A percentile compares a stretch with the other conserved stretches of the same genome.
These are phyloP conservation scores for Tulasnella sp. DNA, from an alignment of 768 basidiomycete species.

Conservation along the genomic window DNA sequence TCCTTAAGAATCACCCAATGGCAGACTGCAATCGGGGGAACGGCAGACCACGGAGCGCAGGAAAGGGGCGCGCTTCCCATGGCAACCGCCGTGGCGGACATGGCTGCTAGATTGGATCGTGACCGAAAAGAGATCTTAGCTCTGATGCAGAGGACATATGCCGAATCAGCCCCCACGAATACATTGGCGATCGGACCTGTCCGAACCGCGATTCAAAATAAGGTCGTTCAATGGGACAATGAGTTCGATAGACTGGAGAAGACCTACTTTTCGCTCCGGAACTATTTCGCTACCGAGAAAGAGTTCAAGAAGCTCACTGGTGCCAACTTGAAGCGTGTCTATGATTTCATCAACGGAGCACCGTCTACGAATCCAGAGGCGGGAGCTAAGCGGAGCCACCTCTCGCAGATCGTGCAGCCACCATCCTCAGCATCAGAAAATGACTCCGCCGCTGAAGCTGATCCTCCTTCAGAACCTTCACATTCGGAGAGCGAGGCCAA, in stretches of 20 bases:
- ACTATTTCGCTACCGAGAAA: constrained; percentile 40
- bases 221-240: constrained; percentile 92
- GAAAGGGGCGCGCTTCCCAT: constrained; percentile 34
- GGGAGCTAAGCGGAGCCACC: constrained; percentile 39
- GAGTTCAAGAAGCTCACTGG: constrained; percentile 28
- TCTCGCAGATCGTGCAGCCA: constrained; percentile 26
- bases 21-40: constrained; percentile 11
- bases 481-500: constrained; percentile 22
- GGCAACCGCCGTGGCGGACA: constrained; percentile 32
- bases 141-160: constrained; percentile 69
- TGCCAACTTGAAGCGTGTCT: constrained; percentile 19
- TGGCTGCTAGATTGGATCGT: constrained; percentile 62
- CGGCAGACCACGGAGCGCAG: constrained; percentile 20
- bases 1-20: constrained; percentile 24
- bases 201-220: constrained; percentile 78
- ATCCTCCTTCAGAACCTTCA: constrained; percentile 32
- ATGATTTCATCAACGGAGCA: constrained; percentile 15
- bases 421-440: constrained; percentile 31
- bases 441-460: constrained; percentile 51
- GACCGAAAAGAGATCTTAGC: constrained; percentile 52
- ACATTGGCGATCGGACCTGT: constrained; percentile 81
- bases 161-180: constrained; percentile 67
- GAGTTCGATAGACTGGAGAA: constrained; percentile 72
- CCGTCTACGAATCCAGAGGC: constrained; percentile 56
- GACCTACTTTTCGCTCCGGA: constrained; percentile 15